Evolutionary conservation across 73 alveolate genomes (phyloP).

Genomic region (Paramecium sexaurelia): DNA sequence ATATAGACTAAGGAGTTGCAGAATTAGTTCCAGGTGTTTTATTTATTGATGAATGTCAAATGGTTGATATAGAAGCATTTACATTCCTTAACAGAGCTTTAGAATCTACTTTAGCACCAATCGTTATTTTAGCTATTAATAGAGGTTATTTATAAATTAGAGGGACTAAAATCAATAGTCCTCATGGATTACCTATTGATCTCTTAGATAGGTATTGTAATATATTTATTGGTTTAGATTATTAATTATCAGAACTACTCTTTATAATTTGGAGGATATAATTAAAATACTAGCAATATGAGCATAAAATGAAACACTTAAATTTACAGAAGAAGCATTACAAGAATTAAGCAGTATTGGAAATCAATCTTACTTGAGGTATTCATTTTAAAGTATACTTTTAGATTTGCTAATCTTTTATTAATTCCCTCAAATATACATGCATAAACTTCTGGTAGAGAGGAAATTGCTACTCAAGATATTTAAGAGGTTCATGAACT

Average conservation of each 20-base stretch:
- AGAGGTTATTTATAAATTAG: conserved; percentile 96
- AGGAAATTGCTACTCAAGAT: conserved; percentile 78
- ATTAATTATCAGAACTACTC: conserved; percentile 94
- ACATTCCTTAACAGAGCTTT: conserved; percentile 97
- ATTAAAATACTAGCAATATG: conserved; percentile 95
- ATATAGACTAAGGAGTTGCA: conserved; percentile 99
- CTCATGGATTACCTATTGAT: conserved; percentile 99
- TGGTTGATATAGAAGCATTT: conserved; percentile 99
- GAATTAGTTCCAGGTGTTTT: conserved; percentile 99
- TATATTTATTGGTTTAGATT: conserved; percentile 69
- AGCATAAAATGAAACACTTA: conserved; percentile 96
- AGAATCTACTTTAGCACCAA: conserved; percentile 99
- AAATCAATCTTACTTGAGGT: conserved; percentile 72
- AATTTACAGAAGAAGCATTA: conserved; percentile 97
- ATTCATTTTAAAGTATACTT: conserved; percentile 65
- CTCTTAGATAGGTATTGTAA: conserved; percentile 85
- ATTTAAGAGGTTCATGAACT: conserved; percentile 91
- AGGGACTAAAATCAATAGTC: conserved; percentile 98
- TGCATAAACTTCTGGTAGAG: conserved; percentile 96
- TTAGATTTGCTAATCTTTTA: conserved; percentile 91
- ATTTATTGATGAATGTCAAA: conserved; percentile 99
- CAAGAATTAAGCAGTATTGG: conserved; percentile 84
- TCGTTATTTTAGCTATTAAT: conserved; percentile 98
- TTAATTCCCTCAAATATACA: conserved; percentile 95
- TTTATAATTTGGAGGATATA: conserved; percentile 95